Percentiles rank a stretch among this genome's conserved stretches.
Evolutionary conservation across 768 basidiomycete species (phyloP).

Genomic region (Lepiota venenata): DNA sequence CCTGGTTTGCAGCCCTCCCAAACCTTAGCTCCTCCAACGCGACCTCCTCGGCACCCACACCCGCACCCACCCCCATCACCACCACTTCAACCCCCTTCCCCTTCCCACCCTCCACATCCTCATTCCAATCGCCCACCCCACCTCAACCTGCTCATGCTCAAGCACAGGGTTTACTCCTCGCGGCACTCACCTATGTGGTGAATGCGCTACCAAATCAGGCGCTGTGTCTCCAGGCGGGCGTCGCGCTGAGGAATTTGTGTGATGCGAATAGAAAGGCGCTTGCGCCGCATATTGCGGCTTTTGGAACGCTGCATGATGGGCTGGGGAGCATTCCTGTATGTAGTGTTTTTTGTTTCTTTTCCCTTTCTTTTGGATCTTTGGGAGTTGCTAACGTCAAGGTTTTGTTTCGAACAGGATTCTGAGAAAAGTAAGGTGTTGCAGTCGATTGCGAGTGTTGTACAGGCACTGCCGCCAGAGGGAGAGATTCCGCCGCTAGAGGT

Average conservation of each 20-base stretch:
- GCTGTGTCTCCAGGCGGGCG: conserved; percentile 71
- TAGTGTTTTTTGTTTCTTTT: conserved; percentile 6
- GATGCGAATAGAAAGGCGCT: conserved; percentile 86
- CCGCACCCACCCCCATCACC: background rate
- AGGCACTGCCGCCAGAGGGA: conserved; percentile 78
- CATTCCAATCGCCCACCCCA: background rate
- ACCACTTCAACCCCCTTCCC: background rate
- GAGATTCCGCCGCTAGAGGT: conserved; percentile 79
- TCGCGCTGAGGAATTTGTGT: conserved; percentile 81
- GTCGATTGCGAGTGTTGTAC: conserved; percentile 90
- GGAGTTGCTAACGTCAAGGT: background rate
- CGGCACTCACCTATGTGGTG: conserved; percentile 65
- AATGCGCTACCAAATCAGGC: conserved; percentile 63
- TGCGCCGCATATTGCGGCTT: conserved; percentile 80
- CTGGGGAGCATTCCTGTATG: conserved; percentile 71
- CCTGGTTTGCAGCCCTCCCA: conserved; percentile 68
- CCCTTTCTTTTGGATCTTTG: too few species aligned
- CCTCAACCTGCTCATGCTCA: conserved; percentile 26
- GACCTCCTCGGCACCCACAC: conserved; percentile 12
- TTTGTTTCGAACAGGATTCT: conserved; percentile 47
- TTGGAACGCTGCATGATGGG: conserved; percentile 79
- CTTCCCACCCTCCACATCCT: background rate
- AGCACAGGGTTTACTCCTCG: conserved; percentile 45
- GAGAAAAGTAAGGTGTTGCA: conserved; percentile 91
- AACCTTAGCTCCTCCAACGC: conserved; percentile 8